Percentiles rank a stretch among this genome's conserved stretches.
These are phyloP conservation scores for Ganoderma multipileum DNA, from an alignment of 1,284 basidiomycete genomes.

Conservation along the genomic window DNA sequence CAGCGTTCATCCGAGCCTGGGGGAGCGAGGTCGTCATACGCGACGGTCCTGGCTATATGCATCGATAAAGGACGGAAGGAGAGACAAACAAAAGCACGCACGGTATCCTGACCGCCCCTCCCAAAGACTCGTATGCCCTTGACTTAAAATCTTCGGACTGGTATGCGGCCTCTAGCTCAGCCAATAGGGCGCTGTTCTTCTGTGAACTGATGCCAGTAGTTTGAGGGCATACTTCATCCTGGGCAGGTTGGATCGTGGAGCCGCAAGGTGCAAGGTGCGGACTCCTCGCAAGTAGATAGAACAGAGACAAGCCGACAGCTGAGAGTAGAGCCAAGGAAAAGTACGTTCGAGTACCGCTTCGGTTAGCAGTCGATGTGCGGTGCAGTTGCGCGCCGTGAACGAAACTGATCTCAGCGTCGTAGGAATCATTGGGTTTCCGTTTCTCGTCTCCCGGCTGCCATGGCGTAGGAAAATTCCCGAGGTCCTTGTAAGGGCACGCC, in stretches of 20 bases:
- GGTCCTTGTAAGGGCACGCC: no score
- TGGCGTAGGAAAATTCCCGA: not conserved
- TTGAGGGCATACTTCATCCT: constrained; percentile 35
- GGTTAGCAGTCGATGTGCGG: not conserved
- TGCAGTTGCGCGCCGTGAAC: not conserved
- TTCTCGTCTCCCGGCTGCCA: not conserved
- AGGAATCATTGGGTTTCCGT: not conserved
- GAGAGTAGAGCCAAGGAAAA: constrained; percentile 3
- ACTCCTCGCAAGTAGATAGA: constrained; percentile 14
- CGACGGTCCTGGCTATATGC: constrained; percentile 32
- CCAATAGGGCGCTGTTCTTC: constrained; percentile 39
- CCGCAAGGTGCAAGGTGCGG: constrained; percentile 16
- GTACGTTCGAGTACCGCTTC: constrained; percentile 6
- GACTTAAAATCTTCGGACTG: constrained; percentile 44
- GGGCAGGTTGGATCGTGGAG: not conserved
- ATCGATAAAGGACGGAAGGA: not conserved
- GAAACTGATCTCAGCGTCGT: not conserved
- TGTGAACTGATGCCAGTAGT: constrained; percentile 37
- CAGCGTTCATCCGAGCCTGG: constrained; percentile 52
- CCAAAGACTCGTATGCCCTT: constrained; percentile 48
- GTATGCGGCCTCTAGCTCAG: constrained; percentile 44
- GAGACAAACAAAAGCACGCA: constrained; percentile 33
- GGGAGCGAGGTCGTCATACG: constrained; percentile 38
- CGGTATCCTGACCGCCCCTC: constrained; percentile 53
- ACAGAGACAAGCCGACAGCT: constrained; percentile 12